Conservation (phyloP, 1,139 yeast species). For the Protomyces macrosporus region DNA sequence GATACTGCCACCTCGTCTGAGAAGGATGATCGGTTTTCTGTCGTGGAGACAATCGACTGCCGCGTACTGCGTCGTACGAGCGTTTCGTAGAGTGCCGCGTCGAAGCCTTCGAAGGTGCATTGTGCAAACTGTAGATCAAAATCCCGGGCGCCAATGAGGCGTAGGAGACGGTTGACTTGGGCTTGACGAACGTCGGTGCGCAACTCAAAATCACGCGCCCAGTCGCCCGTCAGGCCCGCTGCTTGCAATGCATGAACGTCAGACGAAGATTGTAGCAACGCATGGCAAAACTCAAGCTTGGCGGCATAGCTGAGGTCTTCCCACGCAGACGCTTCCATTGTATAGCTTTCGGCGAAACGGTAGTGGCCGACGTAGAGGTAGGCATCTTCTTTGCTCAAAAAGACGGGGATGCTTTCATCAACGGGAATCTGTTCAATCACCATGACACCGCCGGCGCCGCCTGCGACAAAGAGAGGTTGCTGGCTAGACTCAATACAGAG, state of each 20-base stretch:
- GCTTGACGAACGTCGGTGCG: not conserved
- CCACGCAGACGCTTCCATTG: not conserved
- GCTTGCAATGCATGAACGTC: not conserved
- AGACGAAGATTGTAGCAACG: not conserved
- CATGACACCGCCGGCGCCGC: not conserved
- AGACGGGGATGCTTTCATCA: not conserved
- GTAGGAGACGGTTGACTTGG: not conserved
- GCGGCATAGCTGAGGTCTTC: not conserved
- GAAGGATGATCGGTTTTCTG: not conserved
- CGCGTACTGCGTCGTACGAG: not conserved
- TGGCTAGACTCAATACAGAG: not conserved
- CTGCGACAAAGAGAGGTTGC: not conserved
- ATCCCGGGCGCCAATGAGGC: not conserved
- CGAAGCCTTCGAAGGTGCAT: not conserved
- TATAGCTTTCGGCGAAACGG: not conserved
- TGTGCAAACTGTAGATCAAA: not conserved
- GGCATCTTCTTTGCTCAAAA: not conserved
- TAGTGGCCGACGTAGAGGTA: not conserved
- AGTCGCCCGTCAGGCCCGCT: not conserved
- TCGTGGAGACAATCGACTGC: not conserved
- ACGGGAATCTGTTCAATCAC: not conserved
- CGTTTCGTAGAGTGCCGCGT: not conserved
- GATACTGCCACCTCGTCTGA: not conserved
- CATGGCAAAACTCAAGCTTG: not conserved
- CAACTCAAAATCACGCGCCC: not conserved